Conservation (phyloP, 345 rosid genomes). For the Eucalyptus victrix region DNA sequence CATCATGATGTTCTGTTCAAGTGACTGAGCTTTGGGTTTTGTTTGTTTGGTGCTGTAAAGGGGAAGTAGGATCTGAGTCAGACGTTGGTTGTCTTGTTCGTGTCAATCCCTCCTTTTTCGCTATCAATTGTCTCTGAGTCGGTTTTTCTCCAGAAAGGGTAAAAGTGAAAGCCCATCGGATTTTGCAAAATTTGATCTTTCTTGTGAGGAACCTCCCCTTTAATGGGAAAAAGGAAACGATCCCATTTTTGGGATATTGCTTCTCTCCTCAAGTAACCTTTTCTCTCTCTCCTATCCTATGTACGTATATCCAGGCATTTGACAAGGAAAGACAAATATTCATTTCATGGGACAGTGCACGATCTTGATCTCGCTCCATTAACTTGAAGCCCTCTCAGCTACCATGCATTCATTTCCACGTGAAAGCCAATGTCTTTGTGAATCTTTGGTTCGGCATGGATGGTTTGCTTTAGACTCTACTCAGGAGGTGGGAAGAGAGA, state of each 20-base stretch:
- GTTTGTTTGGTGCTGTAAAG: conserved; percentile 12
- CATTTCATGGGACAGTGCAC: background rate
- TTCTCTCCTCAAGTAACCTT: conserved; percentile 14
- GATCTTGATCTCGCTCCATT: background rate
- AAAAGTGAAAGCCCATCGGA: conserved; percentile 9
- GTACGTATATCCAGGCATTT: background rate
- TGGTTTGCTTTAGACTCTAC: background rate
- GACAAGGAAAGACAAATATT: background rate
- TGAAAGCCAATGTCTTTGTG: background rate
- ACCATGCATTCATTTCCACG: background rate
- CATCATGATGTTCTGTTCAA: background rate
- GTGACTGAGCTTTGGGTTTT: background rate
- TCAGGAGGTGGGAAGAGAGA: background rate
- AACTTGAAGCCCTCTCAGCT: background rate
- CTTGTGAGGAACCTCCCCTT: conserved; percentile 24
- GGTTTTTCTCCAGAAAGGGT: conserved; percentile 5
- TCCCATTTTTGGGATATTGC: conserved; percentile 22
- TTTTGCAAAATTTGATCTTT: conserved; percentile 8
- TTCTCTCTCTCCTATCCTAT: background rate
- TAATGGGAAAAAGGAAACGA: conserved; percentile 7
- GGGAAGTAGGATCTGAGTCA: conserved; percentile 5
- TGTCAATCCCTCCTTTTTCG: conserved; percentile 14
- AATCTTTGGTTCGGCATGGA: background rate
- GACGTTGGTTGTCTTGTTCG: conserved; percentile 12
- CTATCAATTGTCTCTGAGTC: background rate